These are phyloP conservation scores for Fusarium sp. DNA, from an alignment of 2,329 filamentous ascomycete species.

Conservation along the genomic window DNA sequence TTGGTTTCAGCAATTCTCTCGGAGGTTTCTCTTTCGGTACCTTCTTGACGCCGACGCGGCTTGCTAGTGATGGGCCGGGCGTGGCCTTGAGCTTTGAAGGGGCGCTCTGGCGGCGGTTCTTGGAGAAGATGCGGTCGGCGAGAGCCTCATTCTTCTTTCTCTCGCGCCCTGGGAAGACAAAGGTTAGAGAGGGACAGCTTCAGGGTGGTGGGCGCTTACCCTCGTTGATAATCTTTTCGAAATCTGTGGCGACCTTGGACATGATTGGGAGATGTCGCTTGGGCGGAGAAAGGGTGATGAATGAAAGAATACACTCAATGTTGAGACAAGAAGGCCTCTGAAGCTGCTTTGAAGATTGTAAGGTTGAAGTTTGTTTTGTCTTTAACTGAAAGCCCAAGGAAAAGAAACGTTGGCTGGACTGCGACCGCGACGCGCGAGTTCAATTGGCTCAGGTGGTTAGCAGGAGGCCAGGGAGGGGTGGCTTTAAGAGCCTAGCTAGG, in stretches of 20 bases:
- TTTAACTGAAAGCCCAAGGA: conserved; percentile 14
- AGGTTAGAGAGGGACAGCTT: conserved; percentile 7
- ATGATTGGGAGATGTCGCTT: conserved; percentile 45
- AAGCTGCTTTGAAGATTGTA: background rate
- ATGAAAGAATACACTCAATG: background rate
- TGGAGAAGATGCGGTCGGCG: conserved; percentile 77
- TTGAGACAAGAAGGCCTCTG: background rate
- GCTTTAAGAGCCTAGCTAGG: conserved; percentile 7
- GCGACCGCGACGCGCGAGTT: conserved; percentile 44
- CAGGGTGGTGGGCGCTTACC: conserved; percentile 50
- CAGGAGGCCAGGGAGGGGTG: conserved; percentile 27
- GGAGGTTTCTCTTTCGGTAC: conserved; percentile 52
- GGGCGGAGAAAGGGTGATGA: background rate
- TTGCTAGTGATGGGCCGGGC: conserved; percentile 70
- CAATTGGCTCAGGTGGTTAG: conserved; percentile 27
- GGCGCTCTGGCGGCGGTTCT: conserved; percentile 68
- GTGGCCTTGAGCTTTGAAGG: conserved; percentile 60
- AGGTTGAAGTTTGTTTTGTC: conserved; percentile 21
- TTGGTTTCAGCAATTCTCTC: conserved; percentile 20
- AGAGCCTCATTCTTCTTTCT: conserved; percentile 77
- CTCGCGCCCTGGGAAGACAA: conserved; percentile 63
- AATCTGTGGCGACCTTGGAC: conserved; percentile 60
- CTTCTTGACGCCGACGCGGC: conserved; percentile 79
- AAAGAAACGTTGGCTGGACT: conserved; percentile 33
- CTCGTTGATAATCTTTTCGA: conserved; percentile 66